Evolutionary conservation across 495 filamentous ascomycete species (phyloP), one percentile per base, ranked within the genome.

Genomic region (Penicillium arizonense): DNA sequence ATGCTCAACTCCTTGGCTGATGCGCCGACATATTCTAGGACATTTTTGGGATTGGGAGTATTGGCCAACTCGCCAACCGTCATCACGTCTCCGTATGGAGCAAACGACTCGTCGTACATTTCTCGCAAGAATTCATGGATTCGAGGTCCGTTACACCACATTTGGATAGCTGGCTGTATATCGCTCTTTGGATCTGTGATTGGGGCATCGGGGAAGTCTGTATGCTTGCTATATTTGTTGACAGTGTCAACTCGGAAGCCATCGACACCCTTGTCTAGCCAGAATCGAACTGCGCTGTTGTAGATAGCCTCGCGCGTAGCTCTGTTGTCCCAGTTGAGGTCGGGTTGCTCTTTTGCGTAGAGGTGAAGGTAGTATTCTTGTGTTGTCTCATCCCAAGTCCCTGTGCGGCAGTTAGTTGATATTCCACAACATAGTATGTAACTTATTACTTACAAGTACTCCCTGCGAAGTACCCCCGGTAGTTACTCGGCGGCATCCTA

Each of bases 191-290:
- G 61, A 9, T 71, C 68, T 3, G 51, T 47, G 32, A 80, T 57
- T 1, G 63, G 53, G 0, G 71, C 79, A 39, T 82, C 79, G 4
- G 75, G 76, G 39, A 72, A 77, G 1, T 43, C 49, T 10, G 66
- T 57, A 12, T 68, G 59, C 47, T 82, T 82, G 49, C 71, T 76
- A 44, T 78, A 78, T 47, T 73, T 67, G 60, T 80, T 82, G 50
- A 79, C 77, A 2, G 78, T 76, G 53, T 82, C 79, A 56, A 81
- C 74, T 23, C 79, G 71, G 64, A 82, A 82, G 4, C 79, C 79
- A 28, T 73, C 70, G 14, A 65, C 64, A 23, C 78, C 78, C 24
- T 72, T 69, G 36, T 76, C 62, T n/a, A 82, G 71, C 78, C 78
- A 82, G 69, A 81, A 82, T 5, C 67, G 61, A 23, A 82, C 62